phyloP scores from a whole-genome alignment of 108 stramenopile genomes.

The Cyclotella baltica region DNA sequence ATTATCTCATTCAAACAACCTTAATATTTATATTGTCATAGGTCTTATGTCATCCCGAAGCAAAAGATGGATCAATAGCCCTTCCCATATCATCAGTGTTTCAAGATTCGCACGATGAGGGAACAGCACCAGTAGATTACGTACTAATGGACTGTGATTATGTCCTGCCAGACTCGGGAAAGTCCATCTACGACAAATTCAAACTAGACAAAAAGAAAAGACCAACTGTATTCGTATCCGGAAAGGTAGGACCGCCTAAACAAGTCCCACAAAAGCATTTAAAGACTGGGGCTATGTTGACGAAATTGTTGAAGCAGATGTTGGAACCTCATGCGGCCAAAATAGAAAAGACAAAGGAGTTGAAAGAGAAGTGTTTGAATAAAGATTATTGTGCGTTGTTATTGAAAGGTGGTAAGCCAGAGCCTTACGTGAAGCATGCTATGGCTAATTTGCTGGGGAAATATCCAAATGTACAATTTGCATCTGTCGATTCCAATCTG shows the following conservation, averaged over 20 bases:
- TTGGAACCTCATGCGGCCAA: slow-evolving; percentile 84
- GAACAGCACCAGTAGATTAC: slow-evolving; percentile 70
- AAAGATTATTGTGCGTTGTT: slow-evolving; percentile 80
- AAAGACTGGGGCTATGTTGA: slow-evolving; percentile 84
- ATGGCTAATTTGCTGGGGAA: slow-evolving; percentile 75
- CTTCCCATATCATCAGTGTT: slow-evolving; percentile 78
- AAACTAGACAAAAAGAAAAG: slow-evolving; percentile 74
- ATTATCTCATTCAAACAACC: not conserved
- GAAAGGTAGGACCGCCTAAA: slow-evolving; percentile 72
- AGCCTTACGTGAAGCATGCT: slow-evolving; percentile 84
- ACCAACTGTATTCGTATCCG: slow-evolving; percentile 84
- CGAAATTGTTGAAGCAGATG: slow-evolving; percentile 73
- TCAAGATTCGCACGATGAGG: slow-evolving; percentile 74
- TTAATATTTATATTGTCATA: not conserved
- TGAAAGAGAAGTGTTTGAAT: slow-evolving; percentile 83
- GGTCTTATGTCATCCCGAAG: slow-evolving; percentile 70
- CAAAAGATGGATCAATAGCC: slow-evolving; percentile 46
- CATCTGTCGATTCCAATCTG: slow-evolving; percentile 73
- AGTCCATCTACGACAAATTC: slow-evolving; percentile 82
- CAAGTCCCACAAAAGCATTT: slow-evolving; percentile 84
- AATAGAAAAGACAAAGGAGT: slow-evolving; percentile 87
- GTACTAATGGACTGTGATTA: slow-evolving; percentile 83
- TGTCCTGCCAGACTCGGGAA: slow-evolving; percentile 64
- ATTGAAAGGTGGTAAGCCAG: slow-evolving; percentile 77
- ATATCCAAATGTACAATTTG: slow-evolving; percentile 80